Evolutionary conservation across 306 rosid species (phyloP).

Genomic region (Trichosanthes truncata): DNA sequence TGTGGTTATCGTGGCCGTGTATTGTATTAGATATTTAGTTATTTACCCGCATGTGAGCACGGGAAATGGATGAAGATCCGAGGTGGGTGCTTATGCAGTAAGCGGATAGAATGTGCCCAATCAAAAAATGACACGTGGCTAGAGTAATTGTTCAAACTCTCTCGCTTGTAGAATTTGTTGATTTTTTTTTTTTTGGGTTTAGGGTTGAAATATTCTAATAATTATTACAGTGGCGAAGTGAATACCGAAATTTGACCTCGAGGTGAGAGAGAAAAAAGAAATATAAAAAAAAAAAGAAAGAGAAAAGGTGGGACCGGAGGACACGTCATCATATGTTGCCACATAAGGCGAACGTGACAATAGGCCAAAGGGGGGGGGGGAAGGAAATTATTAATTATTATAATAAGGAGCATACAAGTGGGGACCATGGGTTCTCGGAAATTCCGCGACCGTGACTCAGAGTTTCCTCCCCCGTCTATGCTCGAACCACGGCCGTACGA

Average conservation of each 20-base stretch:
- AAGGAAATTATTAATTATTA: slow-evolving; percentile 37
- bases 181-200: neutral
- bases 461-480: neutral
- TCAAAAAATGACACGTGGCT: neutral
- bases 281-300: neutral
- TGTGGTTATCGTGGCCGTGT: neutral
- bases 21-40: slow-evolving; percentile 3
- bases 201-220: neutral
- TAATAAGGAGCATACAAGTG: neutral
- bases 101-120: neutral
- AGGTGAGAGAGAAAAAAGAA: neutral
- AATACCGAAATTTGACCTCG: neutral
- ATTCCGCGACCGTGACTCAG: slow-evolving; percentile 84
- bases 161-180: neutral
- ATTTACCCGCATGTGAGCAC: slow-evolving; percentile 16
- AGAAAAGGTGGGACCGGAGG: slow-evolving; percentile 33
- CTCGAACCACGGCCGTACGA: slow-evolving; percentile 34
- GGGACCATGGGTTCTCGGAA: slow-evolving; percentile 76
- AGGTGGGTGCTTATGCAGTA: slow-evolving; percentile 12
- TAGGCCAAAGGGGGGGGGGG: slow-evolving; percentile 40
- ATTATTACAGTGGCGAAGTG: neutral
- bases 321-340: slow-evolving; percentile 46
- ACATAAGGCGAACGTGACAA: slow-evolving; percentile 80
- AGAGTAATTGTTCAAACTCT: neutral
- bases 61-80: slow-evolving; percentile 16